phyloP scores from a whole-genome alignment of 2,329 filamentous ascomycete species.

The Herpotrichia juniperi region DNA sequence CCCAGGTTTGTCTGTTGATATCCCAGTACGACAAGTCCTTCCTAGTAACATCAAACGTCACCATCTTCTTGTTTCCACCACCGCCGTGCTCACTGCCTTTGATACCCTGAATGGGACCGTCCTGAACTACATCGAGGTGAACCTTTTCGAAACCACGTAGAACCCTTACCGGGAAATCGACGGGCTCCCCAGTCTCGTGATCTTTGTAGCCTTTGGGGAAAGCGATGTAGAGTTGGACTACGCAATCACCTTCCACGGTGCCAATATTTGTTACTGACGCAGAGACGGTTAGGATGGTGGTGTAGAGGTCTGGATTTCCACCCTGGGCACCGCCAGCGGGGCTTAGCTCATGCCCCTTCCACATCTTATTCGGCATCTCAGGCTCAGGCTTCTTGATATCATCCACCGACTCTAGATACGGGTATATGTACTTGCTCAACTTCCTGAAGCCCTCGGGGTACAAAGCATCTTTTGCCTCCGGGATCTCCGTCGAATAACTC shows the following conservation, averaged over 20 bases:
- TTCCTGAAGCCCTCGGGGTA: constrained; percentile 67
- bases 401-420: constrained; percentile 64
- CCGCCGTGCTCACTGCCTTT: constrained; percentile 23
- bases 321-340: constrained; percentile 72
- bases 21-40: constrained; percentile 52
- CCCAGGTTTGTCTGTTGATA: constrained; percentile 48
- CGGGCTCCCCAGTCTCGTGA: constrained; percentile 49
- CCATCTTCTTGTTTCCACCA: constrained; percentile 25
- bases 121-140: constrained; percentile 30
- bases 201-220: constrained; percentile 53
- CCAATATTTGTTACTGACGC: constrained; percentile 68
- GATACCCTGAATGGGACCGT: constrained; percentile 11
- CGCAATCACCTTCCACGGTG: constrained; percentile 56
- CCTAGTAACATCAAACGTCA: constrained; percentile 47
- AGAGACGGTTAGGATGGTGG: constrained; percentile 57
- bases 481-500: constrained; percentile 60
- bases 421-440: constrained; percentile 74
- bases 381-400: constrained; percentile 53
- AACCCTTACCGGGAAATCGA: constrained; percentile 61
- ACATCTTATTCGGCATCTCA: too few species aligned
- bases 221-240: constrained; percentile 64
- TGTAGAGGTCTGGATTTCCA: constrained; percentile 71
- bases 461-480: constrained; percentile 61
- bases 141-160: constrained; percentile 54
- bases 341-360: too few species aligned